phyloP scores from a whole-genome alignment of 306 rosid genomes.

The Cicer judaicum region DNA sequence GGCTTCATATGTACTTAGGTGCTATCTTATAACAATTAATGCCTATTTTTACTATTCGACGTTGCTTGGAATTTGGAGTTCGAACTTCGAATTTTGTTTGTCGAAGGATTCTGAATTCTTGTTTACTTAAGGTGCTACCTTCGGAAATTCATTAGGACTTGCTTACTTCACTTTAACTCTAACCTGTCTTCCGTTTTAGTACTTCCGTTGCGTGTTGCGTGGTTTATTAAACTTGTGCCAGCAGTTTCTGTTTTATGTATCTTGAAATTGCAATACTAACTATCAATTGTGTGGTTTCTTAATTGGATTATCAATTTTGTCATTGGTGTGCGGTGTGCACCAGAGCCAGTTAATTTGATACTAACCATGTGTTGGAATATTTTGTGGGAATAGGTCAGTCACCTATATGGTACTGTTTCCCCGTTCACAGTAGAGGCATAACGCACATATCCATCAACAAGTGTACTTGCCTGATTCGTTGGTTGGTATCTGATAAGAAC shows the following conservation, averaged over 20 bases:
- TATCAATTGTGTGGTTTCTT: not conserved
- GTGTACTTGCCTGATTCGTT: not conserved
- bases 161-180: constrained; percentile 16
- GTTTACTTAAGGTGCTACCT: not conserved
- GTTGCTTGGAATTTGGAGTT: constrained; percentile 38
- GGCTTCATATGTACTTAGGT: constrained; percentile 14
- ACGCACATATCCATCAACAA: not conserved
- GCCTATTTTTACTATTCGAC: constrained; percentile 10
- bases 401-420: not conserved
- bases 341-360: constrained; percentile 15
- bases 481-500: not conserved
- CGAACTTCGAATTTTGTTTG: constrained; percentile 33
- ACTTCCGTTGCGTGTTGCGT: not conserved
- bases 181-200: constrained; percentile 4
- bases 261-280: not conserved
- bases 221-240: constrained; percentile 19
- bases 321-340: not conserved
- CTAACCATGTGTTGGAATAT: constrained; percentile 2
- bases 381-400: constrained; percentile 8
- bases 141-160: constrained; percentile 24
- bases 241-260: not conserved
- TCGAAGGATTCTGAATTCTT: constrained; percentile 14
- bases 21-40: not conserved
- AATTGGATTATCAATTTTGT: not conserved
- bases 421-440: not conserved